Evolutionary conservation across 2,329 filamentous ascomycete genomes (phyloP), one percentile per base, ranked within the genome.

Genomic region (Fusarium xyrophilum): DNA sequence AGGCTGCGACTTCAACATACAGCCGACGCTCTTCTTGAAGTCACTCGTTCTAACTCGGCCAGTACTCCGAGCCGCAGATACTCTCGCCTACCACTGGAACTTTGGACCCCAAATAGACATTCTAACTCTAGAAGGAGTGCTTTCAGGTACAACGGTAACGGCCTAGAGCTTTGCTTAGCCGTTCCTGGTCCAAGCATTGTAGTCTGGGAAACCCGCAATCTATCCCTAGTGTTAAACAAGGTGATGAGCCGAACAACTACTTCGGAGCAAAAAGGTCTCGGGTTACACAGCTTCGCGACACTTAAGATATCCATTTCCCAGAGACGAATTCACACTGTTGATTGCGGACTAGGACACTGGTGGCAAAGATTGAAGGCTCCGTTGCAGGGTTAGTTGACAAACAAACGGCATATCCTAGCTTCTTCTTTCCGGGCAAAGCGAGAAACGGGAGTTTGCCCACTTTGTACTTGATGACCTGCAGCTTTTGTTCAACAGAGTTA

Each of bases 261-360:
- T 56, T 71, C 64, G 56, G 64, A 67, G 64, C 65, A 67, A 56
- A 54, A 58, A 63, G 54, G 63, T 52, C 43, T 65, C 54, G 46
- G 61, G 72, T 73, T 65, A 68, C 69, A 68, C 74, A 53, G 36
- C 50, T 58, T 67, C 60, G 67, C 60, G 64, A 52, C 63, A 69
- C 62, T 61, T 55, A 54, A 62, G 47, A 67, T 67, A 66, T 66
- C 61, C 56, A 65, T 56, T 63, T 63, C 52, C 28, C 53, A 61
- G 56, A 60, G 58, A 32, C 59, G 51, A 56, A 43, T 70, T 68
- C 61, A 59, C 60, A 63, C 63, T 65, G 63, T 63, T 60, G 43
- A 55, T 53, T 35, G 52, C 40, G 56, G 48, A 48, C 51, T 52
- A 66, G 62, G 65, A 67, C 62, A 44, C 53, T 52, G 65, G 60